phyloP scores from a whole-genome alignment of 768 basidiomycete species.

The Psilocybe cyanescens region DNA sequence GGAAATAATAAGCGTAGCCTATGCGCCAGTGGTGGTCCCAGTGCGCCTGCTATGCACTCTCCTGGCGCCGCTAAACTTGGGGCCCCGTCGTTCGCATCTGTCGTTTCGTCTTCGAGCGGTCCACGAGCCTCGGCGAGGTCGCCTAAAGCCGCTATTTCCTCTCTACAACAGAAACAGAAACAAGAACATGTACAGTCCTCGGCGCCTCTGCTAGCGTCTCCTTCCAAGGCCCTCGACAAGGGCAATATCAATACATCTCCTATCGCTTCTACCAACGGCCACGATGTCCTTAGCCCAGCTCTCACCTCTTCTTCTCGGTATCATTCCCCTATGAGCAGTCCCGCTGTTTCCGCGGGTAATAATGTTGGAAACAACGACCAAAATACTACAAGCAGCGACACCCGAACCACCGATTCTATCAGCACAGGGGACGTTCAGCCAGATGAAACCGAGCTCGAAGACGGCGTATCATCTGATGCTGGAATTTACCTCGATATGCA shows the following conservation, averaged over 20 bases:
- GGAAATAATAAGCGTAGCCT: neutral
- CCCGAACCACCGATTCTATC: neutral
- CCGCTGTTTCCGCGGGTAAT: constrained; percentile 1
- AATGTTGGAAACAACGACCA: constrained; percentile 1
- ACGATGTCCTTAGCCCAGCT: constrained; percentile 3
- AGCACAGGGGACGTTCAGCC: constrained; percentile 1
- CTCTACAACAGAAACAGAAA: constrained; percentile 17
- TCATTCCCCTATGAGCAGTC: constrained; percentile 14
- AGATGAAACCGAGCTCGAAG: constrained; percentile 17
- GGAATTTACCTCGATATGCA: constrained; percentile 40
- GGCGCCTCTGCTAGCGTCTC: constrained; percentile 1
- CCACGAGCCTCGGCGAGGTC: constrained; percentile 12
- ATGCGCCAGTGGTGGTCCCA: constrained; percentile 3
- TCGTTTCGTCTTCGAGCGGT: constrained; percentile 12
- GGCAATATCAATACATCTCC: neutral
- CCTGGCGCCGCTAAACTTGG: constrained; percentile 11
- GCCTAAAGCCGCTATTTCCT: constrained; percentile 14
- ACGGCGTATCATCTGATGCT: constrained; percentile 23
- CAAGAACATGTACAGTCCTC: constrained; percentile 22
- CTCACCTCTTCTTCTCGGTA: constrained; percentile 14
- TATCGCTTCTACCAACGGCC: constrained; percentile 5
- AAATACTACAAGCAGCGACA: constrained; percentile 7
- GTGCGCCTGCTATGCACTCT: neutral
- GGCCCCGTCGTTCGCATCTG: constrained; percentile 20
- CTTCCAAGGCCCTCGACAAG: constrained; percentile 1